These are phyloP conservation scores for Fusarium stilboides DNA, from an alignment of 2,329 filamentous ascomycete genomes.

Conservation along the genomic window DNA sequence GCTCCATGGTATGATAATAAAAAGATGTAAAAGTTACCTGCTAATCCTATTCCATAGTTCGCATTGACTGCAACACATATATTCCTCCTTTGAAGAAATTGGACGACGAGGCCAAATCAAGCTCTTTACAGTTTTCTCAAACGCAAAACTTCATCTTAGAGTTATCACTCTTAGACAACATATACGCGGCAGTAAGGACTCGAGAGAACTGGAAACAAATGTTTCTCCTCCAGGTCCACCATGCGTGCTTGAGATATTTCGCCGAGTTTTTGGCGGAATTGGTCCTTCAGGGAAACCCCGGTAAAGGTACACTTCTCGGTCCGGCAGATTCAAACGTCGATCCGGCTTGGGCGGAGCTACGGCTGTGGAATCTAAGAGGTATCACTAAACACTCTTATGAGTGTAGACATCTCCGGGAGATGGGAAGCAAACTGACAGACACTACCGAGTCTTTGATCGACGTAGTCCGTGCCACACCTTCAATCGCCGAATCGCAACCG, in stretches of 20 bases:
- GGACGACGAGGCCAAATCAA: too few species aligned
- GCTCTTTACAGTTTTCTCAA: too few species aligned
- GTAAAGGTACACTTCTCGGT: too few species aligned
- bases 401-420: background rate
- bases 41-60: background rate
- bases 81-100: background rate
- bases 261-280: background rate
- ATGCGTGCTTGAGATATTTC: background rate
- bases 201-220: background rate
- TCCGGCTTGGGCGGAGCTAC: rapidly evolving
- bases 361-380: background rate
- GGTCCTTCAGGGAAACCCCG: rapidly evolving
- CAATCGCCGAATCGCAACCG: rapidly evolving
- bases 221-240: background rate
- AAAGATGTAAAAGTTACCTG: too few species aligned
- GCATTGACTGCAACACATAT: background rate
- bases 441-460: background rate
- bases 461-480: rapidly evolving
- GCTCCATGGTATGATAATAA: background rate
- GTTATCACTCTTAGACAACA: background rate
- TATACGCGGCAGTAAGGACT: background rate
- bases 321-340: rapidly evolving
- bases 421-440: rapidly evolving
- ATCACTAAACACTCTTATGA: rapidly evolving
- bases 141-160: too few species aligned